Evolutionary conservation across 1,139 yeast genomes (phyloP), one percentile per base, ranked within the genome.

Genomic region (Schwanniomyces etchellsii): DNA sequence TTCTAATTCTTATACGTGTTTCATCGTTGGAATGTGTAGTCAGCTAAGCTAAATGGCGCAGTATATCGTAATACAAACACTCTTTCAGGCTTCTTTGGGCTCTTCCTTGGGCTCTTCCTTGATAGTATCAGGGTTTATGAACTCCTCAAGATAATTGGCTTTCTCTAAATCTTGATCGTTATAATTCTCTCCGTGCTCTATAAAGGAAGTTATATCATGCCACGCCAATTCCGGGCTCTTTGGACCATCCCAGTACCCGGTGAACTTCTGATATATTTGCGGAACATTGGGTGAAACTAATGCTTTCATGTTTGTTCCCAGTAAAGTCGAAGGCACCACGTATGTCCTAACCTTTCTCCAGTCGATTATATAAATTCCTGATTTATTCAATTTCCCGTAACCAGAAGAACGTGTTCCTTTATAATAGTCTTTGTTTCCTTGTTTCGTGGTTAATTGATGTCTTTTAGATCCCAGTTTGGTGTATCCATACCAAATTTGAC

Each of bases 391-490:
- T 35, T 68, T 70, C 51, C 99, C 99, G 39, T 86, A 77, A 57
- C 97, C 96, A 2, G 95, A 74, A 4, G 98, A 85, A 38, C 97
- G 75, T 14, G 97, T 91, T 64, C 98, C 99, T 56, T 89, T 91
- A 61, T 93, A 91, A 61, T 71, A 85, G 48, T 83, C 80, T 66
- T 89, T 88, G 62, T 89, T 91, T 48, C 98, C 97, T 53, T 86
- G 91, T 50, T 91, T 91, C 20, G 96, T 81, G 17, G 96, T 83
- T 44, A 89, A 64, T 3, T 95, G 74, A 50, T 81, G 77, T 64
- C 98, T 77, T 52, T 81, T 85, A 44, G 88, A 79, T 34, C 96
- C 96, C 10, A 78, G 52, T 50, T 83, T 86, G 21, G 80, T 61
- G 28, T 64, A 48, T 31, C 96, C 96, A 52, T 88, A 88, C 69